Conservation (phyloP, 129 eudicot genomes). For the Centrapalus pauciflorus region DNA sequence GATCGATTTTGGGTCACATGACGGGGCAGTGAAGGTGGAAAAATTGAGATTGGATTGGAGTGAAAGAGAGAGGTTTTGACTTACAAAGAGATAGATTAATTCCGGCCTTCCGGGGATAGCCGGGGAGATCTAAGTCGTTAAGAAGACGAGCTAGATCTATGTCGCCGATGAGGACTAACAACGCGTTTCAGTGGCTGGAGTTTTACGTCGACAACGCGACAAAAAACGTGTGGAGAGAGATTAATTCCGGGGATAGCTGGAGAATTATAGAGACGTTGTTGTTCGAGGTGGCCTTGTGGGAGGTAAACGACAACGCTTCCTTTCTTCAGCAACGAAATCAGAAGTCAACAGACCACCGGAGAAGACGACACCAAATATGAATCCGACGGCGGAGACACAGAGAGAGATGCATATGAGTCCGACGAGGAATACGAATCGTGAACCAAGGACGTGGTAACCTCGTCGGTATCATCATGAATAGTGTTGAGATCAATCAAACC, state of each 20-base stretch:
- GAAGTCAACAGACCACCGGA: slow-evolving; percentile 47
- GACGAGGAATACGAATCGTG: slow-evolving; percentile 36
- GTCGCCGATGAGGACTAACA: too few relatives aligned
- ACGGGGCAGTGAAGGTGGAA: too few relatives aligned
- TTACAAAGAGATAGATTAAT: too few relatives aligned
- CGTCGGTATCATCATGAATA: slow-evolving; percentile 31
- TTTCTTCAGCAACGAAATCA: slow-evolving; percentile 69
- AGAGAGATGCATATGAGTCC: slow-evolving; percentile 20
- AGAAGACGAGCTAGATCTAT: too few relatives aligned
- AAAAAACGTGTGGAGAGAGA: slow-evolving; percentile 70
- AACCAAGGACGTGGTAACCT: slow-evolving; percentile 28
- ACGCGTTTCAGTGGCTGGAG: too few relatives aligned
- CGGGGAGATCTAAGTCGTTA: too few relatives aligned
- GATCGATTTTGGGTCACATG: too few relatives aligned
- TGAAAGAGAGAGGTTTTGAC: too few relatives aligned
- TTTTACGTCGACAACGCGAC: slow-evolving; percentile 79
- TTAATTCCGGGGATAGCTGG: slow-evolving; percentile 23
- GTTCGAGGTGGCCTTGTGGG: slow-evolving; percentile 81
- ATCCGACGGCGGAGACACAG: slow-evolving; percentile 10
- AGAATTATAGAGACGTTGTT: slow-evolving; percentile 26
- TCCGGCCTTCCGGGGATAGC: too few relatives aligned
- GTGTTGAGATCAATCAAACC: slow-evolving; percentile 78
- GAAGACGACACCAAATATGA: background rate
- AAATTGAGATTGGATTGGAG: too few relatives aligned
- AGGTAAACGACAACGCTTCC: slow-evolving; percentile 71